phyloP scores from a whole-genome alignment of 2,329 filamentous ascomycete species.

The Penicillium sp. region DNA sequence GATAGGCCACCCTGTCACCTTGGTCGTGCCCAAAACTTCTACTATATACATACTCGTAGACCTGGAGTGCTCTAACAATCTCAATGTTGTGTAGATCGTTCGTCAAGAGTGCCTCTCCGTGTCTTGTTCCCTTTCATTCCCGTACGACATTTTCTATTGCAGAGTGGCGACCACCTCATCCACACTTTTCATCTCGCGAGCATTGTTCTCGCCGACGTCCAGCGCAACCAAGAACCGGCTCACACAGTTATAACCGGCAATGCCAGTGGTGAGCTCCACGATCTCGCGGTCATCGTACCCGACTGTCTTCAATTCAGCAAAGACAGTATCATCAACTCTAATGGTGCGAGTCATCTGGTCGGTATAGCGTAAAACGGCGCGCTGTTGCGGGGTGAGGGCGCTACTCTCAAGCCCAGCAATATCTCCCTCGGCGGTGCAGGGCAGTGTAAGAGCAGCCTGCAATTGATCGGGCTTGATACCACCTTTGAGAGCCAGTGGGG shows the following conservation, averaged over 20 bases:
- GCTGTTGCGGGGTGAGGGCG: conserved; percentile 51
- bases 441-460: conserved; percentile 47
- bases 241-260: conserved; percentile 82
- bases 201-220: conserved; percentile 50
- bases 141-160: not conserved
- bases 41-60: not conserved
- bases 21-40: not conserved
- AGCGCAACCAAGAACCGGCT: conserved; percentile 75
- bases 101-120: too few relatives aligned
- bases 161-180: conserved; percentile 51
- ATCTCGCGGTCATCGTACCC: conserved; percentile 63
- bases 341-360: conserved; percentile 76
- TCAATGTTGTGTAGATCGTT: not conserved
- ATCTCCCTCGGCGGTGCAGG: conserved; percentile 35
- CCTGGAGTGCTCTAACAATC: not conserved
- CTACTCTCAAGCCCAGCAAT: conserved; percentile 27
- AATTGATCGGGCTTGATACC: conserved; percentile 37
- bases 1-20: conserved; percentile 22
- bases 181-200: conserved; percentile 55
- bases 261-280: conserved; percentile 74
- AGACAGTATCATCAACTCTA: conserved; percentile 58
- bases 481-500: conserved; percentile 50
- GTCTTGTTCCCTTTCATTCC: not conserved
- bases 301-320: conserved; percentile 49
- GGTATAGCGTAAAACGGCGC: conserved; percentile 61